A percentile compares a stretch with the other conserved stretches of the same genome.
Evolutionary conservation across 148 eudicot genomes (phyloP).

Genomic region (Pouteria glomerata): DNA sequence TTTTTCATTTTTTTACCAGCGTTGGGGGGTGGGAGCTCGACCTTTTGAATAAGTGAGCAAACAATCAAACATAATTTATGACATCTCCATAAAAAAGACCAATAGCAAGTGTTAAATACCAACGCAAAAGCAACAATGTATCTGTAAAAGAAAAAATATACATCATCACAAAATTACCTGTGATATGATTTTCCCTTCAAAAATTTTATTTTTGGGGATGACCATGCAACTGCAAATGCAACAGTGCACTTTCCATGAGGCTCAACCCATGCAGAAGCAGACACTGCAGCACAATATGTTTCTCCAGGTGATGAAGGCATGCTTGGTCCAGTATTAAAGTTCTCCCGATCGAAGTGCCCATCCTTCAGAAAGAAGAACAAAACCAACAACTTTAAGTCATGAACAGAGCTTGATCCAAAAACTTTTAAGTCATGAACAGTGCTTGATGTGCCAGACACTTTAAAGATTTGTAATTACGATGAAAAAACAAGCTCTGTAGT

Average conservation of each 20-base stretch:
- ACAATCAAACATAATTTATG: not conserved
- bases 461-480: too few relatives aligned
- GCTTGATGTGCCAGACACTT: not conserved
- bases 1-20: too few relatives aligned
- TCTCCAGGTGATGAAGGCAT: slow-evolving; percentile 88
- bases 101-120: not conserved
- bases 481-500: not conserved
- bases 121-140: not conserved
- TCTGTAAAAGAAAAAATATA: not conserved
- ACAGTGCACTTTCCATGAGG: slow-evolving; percentile 96
- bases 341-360: slow-evolving; percentile 86
- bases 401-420: not conserved
- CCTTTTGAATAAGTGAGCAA: not conserved
- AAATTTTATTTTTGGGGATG: slow-evolving; percentile 88
- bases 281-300: slow-evolving; percentile 85
- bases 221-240: slow-evolving; percentile 90
- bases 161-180: slow-evolving; percentile 39
- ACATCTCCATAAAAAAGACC: not conserved
- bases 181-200: slow-evolving; percentile 83
- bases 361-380: slow-evolving; percentile 42
- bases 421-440: not conserved
- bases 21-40: too few relatives aligned
- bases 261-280: slow-evolving; percentile 97
- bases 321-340: slow-evolving; percentile 72
- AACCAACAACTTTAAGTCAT: not conserved